Base-by-base conservation (phyloP, 106 monocot species). In the Apostasia ramifera region DNA sequence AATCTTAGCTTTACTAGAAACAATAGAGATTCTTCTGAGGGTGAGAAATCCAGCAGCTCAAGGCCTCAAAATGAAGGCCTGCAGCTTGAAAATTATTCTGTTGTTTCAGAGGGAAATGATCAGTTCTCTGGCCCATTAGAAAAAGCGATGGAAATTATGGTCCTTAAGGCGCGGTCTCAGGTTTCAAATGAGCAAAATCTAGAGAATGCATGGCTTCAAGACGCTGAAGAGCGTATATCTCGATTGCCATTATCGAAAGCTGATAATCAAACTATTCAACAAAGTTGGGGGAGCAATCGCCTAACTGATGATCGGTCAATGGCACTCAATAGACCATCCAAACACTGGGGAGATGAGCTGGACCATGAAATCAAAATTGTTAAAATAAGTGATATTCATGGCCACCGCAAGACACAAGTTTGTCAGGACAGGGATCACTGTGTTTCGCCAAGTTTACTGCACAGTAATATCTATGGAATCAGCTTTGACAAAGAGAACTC, bases 161-260 rank as follows among this genome's bases (percentile, higher is more conserved):
- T 61, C 1, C 57, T 56, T 39, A 66, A 13, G 2, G 59, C 37
- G 14, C 52, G 53, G 45, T 45, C 15, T 43, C 52, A 70, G 40
- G 10, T 46, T 58, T 59, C 38, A 37, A 81, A 79, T 70, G 85
- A 81, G 41, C 80, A 85, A 59, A 79, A 70, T 57, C 63, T 88
- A n/a, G 91, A 94, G 61, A 83, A 73, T 73, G 94, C 88, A 62
- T 91, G 89, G 93, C 81, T 84, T 66, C 89, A 89, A 75, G 61
- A 63, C 53, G 64, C 76, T 46, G 81, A 81, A 67, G 86, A 79
- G 15, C 63, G 65, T 67, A 61, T 57, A 61, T 47, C 77, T 45
- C 78, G 74, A 54, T 77, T 82, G 2, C 46, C 54, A 2, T 65
- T 56, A 45, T 59, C 55, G 12, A 89, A 74, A 54, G 73, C 77